Percentiles rank a stretch among this genome's conserved stretches.
phyloP scores from a whole-genome alignment of 495 filamentous ascomycete genomes.

The Penicillium crystallinum region DNA sequence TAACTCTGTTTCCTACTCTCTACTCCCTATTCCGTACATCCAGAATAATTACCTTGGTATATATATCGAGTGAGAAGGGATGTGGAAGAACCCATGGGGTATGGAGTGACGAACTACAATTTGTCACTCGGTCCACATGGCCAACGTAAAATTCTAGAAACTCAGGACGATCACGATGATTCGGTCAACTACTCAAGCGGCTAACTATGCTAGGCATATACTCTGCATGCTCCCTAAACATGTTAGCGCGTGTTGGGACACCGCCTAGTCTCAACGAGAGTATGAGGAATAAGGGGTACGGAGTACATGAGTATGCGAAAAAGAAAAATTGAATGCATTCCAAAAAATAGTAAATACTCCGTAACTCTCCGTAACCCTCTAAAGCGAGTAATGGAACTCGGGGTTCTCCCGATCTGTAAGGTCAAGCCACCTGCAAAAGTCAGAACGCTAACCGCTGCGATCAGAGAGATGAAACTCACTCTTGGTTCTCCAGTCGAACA shows the following conservation, averaged over 20 bases:
- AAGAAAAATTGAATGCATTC: neutral
- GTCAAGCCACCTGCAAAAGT: conserved; percentile 44
- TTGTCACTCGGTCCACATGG: conserved; percentile 1
- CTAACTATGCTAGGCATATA: neutral
- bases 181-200: neutral
- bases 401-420: conserved; percentile 49
- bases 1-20: no score
- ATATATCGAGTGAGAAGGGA: no score
- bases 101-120: no score
- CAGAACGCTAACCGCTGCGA: neutral
- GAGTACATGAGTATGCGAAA: no score
- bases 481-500: conserved; percentile 62
- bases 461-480: conserved; percentile 32
- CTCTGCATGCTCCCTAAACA: neutral
- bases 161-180: neutral
- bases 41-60: neutral
- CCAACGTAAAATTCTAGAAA: neutral
- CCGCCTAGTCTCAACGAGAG: neutral
- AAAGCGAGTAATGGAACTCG: conserved; percentile 37
- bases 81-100: no score
- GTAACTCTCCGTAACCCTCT: no score
- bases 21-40: no score
- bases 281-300: neutral
- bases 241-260: neutral
- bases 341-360: no score